These are phyloP conservation scores for Backusella parvicylindrica DNA, from an alignment of 192 early-diverging fungal genomes.

Conservation along the genomic window DNA sequence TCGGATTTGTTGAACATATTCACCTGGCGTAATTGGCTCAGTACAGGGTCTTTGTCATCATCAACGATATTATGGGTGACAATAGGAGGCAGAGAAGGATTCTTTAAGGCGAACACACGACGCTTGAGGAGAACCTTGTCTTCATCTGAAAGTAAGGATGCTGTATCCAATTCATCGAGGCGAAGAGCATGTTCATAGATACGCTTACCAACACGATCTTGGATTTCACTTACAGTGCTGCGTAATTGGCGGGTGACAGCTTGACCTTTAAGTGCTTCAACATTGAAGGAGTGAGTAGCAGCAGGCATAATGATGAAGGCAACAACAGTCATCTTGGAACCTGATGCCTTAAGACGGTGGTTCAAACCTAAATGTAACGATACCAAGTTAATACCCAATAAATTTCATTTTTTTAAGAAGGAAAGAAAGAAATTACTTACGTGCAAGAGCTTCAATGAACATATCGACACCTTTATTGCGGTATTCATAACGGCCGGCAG, in stretches of 20 bases:
- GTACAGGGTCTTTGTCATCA: constrained; percentile 82
- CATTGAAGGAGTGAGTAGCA: constrained; percentile 86
- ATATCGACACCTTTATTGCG: constrained; percentile 98
- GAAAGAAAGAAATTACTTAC: constrained; percentile 49
- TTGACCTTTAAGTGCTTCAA: constrained; percentile 95
- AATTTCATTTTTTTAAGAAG: neutral
- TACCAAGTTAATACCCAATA: neutral
- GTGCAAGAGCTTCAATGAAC: constrained; percentile 88
- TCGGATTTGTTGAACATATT: constrained; percentile 84
- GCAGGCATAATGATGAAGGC: constrained; percentile 97
- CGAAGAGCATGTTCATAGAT: constrained; percentile 82
- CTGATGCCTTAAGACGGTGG: constrained; percentile 71
- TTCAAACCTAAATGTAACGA: constrained; percentile 65
- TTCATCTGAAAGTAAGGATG: constrained; percentile 74
- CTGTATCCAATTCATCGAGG: constrained; percentile 70
- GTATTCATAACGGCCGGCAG: constrained; percentile 94
- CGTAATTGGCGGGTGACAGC: constrained; percentile 93
- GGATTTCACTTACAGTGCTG: constrained; percentile 85
- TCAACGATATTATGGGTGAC: constrained; percentile 96
- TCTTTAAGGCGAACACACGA: constrained; percentile 92
- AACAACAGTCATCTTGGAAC: constrained; percentile 88
- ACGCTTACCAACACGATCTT: constrained; percentile 75
- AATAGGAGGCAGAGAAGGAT: constrained; percentile 84
- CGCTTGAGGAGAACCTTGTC: constrained; percentile 90
- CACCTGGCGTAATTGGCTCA: constrained; percentile 75